phyloP scores from a whole-genome alignment of 2,329 filamentous ascomycete genomes.

The Penicillium sp. region DNA sequence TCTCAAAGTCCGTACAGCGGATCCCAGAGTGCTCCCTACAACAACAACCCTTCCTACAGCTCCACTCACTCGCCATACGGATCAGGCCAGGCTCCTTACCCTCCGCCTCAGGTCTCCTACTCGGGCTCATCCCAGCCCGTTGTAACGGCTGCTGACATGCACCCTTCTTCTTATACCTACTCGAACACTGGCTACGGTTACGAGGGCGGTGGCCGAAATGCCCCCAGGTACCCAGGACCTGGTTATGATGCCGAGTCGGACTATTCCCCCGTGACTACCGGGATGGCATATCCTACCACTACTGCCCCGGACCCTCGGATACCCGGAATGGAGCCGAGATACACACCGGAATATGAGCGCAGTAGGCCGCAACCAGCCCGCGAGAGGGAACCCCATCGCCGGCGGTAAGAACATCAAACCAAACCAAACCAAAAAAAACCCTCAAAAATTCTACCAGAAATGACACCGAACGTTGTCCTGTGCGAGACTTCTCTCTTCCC shows the following conservation, averaged over 20 bases:
- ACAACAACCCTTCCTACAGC: slow-evolving; percentile 35
- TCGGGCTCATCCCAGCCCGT: slow-evolving; percentile 40
- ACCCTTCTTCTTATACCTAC: slow-evolving; percentile 45
- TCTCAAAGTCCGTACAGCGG: slow-evolving; percentile 36
- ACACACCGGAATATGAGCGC: slow-evolving; percentile 47
- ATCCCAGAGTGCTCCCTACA: slow-evolving; percentile 40
- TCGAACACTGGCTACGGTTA: slow-evolving; percentile 40
- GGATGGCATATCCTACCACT: slow-evolving; percentile 46
- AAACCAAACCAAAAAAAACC: slow-evolving; percentile 11
- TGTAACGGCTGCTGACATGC: slow-evolving; percentile 43
- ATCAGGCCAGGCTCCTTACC: slow-evolving; percentile 40
- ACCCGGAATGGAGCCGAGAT: slow-evolving; percentile 50
- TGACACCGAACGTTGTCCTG: slow-evolving; percentile 9
- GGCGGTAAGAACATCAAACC: slow-evolving; percentile 36
- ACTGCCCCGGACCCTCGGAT: slow-evolving; percentile 48
- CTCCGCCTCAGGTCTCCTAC: slow-evolving; percentile 38
- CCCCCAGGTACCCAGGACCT: slow-evolving; percentile 47
- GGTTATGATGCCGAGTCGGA: slow-evolving; percentile 48
- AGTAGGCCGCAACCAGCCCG: slow-evolving; percentile 46
- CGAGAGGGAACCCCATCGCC: slow-evolving; percentile 43
- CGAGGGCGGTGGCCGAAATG: slow-evolving; percentile 41
- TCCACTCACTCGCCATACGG: slow-evolving; percentile 41
- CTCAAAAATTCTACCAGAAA: slow-evolving; percentile 12
- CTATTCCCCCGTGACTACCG: slow-evolving; percentile 45
- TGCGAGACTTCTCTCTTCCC: slow-evolving; percentile 15